Percentiles rank a stretch among this genome's conserved stretches.
These are phyloP conservation scores for Aspergillus spinulosporus DNA, from an alignment of 2,329 filamentous ascomycete genomes.

Conservation along the genomic window DNA sequence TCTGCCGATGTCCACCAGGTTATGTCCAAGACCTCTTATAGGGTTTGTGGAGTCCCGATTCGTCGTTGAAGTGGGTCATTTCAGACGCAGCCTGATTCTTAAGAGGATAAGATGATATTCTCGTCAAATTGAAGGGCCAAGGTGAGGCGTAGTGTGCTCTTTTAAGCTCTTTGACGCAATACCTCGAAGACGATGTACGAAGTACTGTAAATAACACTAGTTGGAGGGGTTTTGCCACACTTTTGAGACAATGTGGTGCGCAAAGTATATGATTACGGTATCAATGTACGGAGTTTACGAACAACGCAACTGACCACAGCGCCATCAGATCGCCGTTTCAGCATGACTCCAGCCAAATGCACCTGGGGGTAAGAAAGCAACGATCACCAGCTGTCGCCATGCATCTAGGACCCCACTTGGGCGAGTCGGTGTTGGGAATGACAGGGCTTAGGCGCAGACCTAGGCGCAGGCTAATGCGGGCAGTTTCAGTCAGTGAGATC, in stretches of 20 bases:
- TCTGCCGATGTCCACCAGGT: background rate
- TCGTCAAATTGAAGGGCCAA: background rate
- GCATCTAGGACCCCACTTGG: background rate
- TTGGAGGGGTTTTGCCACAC: no score
- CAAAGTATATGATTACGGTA: no score
- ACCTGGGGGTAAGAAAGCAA: background rate
- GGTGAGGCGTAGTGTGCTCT: background rate
- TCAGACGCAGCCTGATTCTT: background rate
- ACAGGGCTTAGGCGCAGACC: constrained; percentile 8
- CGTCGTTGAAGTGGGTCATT: background rate
- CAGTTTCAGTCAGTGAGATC: constrained; percentile 3
- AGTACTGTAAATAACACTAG: no score
- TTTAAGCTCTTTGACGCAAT: background rate
- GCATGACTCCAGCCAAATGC: background rate
- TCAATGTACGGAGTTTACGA: background rate
- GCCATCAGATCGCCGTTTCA: background rate
- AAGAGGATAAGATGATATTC: background rate
- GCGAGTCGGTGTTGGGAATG: background rate
- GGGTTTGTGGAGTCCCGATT: background rate
- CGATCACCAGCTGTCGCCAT: background rate
- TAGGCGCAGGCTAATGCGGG: background rate
- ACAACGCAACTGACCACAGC: background rate
- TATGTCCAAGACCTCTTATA: background rate
- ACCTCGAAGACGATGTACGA: background rate
- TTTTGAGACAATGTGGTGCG: no score